These are phyloP conservation scores for Geotrichum phurueaensis DNA, from an alignment of 1,139 yeast genomes.

Conservation along the genomic window DNA sequence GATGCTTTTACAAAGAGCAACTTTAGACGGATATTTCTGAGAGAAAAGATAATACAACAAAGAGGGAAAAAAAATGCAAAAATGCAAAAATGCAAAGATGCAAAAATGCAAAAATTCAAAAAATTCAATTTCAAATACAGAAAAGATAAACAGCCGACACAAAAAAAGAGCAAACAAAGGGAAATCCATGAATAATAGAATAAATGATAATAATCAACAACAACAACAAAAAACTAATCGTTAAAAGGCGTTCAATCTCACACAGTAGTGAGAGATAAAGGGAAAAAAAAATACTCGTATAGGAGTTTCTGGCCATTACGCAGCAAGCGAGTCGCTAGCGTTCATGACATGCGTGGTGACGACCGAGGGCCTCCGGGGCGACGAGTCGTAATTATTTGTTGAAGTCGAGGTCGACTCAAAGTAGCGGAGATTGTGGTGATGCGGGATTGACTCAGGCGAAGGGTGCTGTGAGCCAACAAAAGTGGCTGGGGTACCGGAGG, in stretches of 20 bases:
- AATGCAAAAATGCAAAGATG: too few relatives aligned
- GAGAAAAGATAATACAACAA: too few relatives aligned
- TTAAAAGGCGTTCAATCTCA: neutral
- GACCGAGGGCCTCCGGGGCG: neutral
- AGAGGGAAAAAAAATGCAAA: too few relatives aligned
- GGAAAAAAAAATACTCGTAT: neutral
- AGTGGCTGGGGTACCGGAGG: neutral
- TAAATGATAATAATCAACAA: neutral
- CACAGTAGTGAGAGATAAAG: neutral
- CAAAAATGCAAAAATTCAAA: neutral
- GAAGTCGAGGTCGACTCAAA: neutral
- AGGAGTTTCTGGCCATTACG: neutral
- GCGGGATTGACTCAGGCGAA: conserved; percentile 15
- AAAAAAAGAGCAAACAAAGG: neutral
- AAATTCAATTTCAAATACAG: neutral
- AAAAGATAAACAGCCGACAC: neutral
- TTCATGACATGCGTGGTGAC: conserved; percentile 9
- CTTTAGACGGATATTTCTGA: too few relatives aligned
- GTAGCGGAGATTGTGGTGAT: neutral
- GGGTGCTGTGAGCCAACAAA: conserved; percentile 12
- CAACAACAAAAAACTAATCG: neutral
- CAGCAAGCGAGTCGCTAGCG: conserved; percentile 7
- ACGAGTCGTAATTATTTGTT: neutral
- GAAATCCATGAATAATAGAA: neutral
- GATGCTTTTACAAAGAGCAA: too few relatives aligned